These are phyloP conservation scores for Kuraishia piskuri DNA, from an alignment of 805 yeast species.

Conservation along the genomic window DNA sequence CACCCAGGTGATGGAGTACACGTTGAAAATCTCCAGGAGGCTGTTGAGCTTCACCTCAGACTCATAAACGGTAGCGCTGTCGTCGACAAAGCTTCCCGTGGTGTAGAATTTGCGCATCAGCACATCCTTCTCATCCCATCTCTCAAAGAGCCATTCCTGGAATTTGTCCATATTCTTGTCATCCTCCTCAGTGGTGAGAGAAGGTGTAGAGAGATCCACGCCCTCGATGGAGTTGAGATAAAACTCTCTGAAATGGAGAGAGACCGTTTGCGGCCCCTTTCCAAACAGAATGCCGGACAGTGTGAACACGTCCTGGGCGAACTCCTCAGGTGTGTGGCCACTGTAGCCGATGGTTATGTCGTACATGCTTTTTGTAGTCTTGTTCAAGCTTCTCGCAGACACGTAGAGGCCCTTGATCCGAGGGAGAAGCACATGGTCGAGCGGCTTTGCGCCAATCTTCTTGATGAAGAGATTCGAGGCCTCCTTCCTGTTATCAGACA, in stretches of 20 bases:
- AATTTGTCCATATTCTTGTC: slow-evolving; percentile 35
- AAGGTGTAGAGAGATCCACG: slow-evolving; percentile 37
- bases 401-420: slow-evolving; percentile 72
- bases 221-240: slow-evolving; percentile 56
- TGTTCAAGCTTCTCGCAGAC: slow-evolving; percentile 46
- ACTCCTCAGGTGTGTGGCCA: slow-evolving; percentile 53
- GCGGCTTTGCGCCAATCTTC: slow-evolving; percentile 36
- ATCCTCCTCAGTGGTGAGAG: slow-evolving; percentile 33
- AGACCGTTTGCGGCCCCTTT: slow-evolving; percentile 57
- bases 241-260: slow-evolving; percentile 55
- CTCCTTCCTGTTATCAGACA: slow-evolving; percentile 54
- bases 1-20: slow-evolving; percentile 11
- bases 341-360: slow-evolving; percentile 81
- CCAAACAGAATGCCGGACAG: slow-evolving; percentile 57
- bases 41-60: slow-evolving; percentile 14
- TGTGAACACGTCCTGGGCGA: slow-evolving; percentile 73
- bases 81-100: slow-evolving; percentile 39
- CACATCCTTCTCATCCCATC: slow-evolving; percentile 76
- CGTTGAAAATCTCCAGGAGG: slow-evolving; percentile 15
- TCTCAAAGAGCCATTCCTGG: slow-evolving; percentile 62
- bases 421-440: slow-evolving; percentile 71
- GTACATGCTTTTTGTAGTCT: slow-evolving; percentile 51
- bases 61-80: slow-evolving; percentile 10
- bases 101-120: slow-evolving; percentile 54
- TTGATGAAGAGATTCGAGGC: slow-evolving; percentile 51